A percentile compares a stretch with the other conserved stretches of the same genome.
phyloP scores from a whole-genome alignment of 1,284 basidiomycete species.

The Sanguinoderma infundibulare region DNA sequence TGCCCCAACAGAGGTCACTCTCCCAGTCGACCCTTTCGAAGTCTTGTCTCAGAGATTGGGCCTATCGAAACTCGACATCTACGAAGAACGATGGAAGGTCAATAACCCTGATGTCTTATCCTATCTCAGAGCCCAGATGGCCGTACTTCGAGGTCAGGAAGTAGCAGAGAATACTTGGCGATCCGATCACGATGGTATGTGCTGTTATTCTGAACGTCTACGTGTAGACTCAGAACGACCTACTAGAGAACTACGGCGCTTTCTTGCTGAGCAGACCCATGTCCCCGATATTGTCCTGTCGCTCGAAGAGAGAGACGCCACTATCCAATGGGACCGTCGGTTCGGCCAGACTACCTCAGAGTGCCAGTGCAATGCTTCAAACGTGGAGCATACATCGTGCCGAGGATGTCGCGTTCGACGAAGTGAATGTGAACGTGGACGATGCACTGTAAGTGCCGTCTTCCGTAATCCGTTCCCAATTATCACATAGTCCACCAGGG shows the following conservation, averaged over 20 bases:
- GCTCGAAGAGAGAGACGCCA: slow-evolving; percentile 44
- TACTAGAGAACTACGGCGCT: slow-evolving; percentile 28
- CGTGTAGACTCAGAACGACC: slow-evolving; percentile 17
- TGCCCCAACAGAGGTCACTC: slow-evolving; percentile 52
- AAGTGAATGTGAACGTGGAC: slow-evolving; percentile 9
- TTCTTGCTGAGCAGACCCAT: slow-evolving; percentile 36
- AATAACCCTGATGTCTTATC: slow-evolving; percentile 38
- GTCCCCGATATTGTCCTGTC: slow-evolving; percentile 45
- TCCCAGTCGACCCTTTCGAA: slow-evolving; percentile 56
- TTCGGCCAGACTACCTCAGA: slow-evolving; percentile 5
- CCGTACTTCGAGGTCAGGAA: slow-evolving; percentile 8
- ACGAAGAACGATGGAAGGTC: slow-evolving; percentile 49
- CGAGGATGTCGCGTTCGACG: slow-evolving; percentile 4
- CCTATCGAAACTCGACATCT: slow-evolving; percentile 39
- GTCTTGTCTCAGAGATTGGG: slow-evolving; percentile 35
- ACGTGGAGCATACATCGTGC: slow-evolving; percentile 1
- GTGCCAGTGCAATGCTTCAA: slow-evolving; percentile 12
- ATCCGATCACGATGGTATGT: slow-evolving; percentile 34
- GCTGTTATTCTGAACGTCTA: background rate
- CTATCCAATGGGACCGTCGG: slow-evolving; percentile 26
- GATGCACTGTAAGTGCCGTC: slow-evolving; percentile 21
- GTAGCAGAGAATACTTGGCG: slow-evolving; percentile 38
- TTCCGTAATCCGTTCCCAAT: background rate
- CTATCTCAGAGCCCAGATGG: slow-evolving; percentile 42
- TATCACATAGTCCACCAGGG: slow-evolving; percentile 29